Base-by-base conservation (phyloP, 306 rosid genomes). In the Oxytropis ochrocephala region DNA sequence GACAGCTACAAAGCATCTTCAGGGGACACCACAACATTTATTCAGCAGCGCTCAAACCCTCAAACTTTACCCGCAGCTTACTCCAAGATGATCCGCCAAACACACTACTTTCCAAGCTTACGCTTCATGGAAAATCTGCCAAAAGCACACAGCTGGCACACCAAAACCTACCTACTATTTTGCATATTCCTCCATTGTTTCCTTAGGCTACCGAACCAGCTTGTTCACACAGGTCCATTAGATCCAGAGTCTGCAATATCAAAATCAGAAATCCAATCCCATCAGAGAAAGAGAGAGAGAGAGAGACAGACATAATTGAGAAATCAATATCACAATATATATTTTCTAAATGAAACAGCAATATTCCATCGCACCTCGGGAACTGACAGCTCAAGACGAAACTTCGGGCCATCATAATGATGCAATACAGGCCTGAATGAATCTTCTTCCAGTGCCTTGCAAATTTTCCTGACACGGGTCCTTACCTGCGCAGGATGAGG, bases 351-450 rank as follows among this genome's bases (percentile, higher is more conserved):
- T 38, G 39, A 51, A 73, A 55, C 19, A 61, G 57, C 38, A 14
- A 42, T 21, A 35, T 35, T 43, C 59, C 9, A 44, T 56, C 73
- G 32, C 79, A 91, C 99, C 95, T 95, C 99, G 1, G 99, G 99
- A 61, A 95, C 88, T 36, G 99, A 94, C 73, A 95, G 87, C 90
- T 95, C 99, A 57, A 95, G 99, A 32, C 97, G 99, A 73, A 95
- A 95, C 86, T 95, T 95, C 51, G 99, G 99, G 66, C 99, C 99
- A 56, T 95, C 99, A 52, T 95, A 95, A 72, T 95, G 99, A 79
- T 95, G 96, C 87, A 95, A 79, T 57, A 95, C 96, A 44, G 99
- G 99, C 89, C 99, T 85, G 84, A 95, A 95, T 75, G 97, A 63
- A 73, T 95, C 99, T 84, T 95, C 99, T 83, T 95, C 99, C 83